Evolutionary conservation across 2,329 filamentous ascomycete species (phyloP).

Genomic region (Paracoccidioides lutzii): DNA sequence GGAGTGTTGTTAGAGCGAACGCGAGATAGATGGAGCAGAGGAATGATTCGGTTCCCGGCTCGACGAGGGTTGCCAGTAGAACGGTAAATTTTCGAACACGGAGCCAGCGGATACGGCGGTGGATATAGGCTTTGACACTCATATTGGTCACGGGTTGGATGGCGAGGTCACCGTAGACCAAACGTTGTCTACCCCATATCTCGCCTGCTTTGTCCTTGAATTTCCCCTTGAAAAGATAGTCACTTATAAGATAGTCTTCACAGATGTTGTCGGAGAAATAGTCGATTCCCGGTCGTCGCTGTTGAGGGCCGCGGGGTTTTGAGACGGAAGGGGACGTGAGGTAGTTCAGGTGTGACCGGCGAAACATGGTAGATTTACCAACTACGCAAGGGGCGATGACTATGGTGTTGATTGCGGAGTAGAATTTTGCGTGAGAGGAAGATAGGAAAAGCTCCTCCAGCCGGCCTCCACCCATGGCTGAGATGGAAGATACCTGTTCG

Average conservation of each 20-base stretch:
- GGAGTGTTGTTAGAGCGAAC: constrained; percentile 57
- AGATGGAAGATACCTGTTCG: constrained; percentile 8
- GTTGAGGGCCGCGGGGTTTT: constrained; percentile 22
- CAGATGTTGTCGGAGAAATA: constrained; percentile 94
- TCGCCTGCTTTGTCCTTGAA: constrained; percentile 25
- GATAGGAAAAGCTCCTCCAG: constrained; percentile 93
- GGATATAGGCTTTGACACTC: constrained; percentile 62
- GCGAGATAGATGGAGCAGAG: constrained; percentile 70
- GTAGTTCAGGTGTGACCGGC: constrained; percentile 72
- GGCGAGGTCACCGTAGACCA: constrained; percentile 74
- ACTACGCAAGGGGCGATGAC: constrained; percentile 83
- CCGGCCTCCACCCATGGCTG: constrained; percentile 54
- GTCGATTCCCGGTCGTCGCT: constrained; percentile 58
- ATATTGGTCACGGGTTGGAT: constrained; percentile 82
- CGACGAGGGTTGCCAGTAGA: constrained; percentile 72
- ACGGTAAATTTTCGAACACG: constrained; percentile 93
- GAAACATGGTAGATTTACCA: constrained; percentile 98
- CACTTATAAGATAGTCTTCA: constrained; percentile 92
- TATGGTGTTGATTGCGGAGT: constrained; percentile 90
- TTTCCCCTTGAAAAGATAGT: constrained; percentile 62
- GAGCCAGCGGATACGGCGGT: constrained; percentile 75
- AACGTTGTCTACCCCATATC: constrained; percentile 60
- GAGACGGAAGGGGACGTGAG: constrained; percentile 46
- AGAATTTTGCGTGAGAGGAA: constrained; percentile 91
- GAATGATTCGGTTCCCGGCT: constrained; percentile 82